A percentile compares a stretch with the other conserved stretches of the same genome.
Evolutionary conservation across 2,329 filamentous ascomycete genomes (phyloP).

Genomic region (Ophiostoma australiae): DNA sequence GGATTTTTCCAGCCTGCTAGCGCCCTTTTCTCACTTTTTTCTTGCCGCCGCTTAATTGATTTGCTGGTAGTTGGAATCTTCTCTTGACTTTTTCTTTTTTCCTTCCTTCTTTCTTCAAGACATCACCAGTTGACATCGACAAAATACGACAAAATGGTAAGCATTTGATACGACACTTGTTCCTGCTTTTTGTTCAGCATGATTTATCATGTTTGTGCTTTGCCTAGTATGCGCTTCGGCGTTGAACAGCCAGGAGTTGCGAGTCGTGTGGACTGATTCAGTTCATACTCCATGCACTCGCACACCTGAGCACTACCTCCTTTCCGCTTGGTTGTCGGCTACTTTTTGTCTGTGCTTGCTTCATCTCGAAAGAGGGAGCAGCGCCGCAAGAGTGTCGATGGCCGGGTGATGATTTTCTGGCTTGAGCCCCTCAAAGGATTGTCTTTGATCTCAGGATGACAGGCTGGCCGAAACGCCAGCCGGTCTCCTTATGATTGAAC

Average conservation of each 20-base stretch:
- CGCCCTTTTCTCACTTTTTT: conserved; percentile 16
- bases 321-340: conserved; percentile 23
- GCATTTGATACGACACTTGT: conserved; percentile 39
- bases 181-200: not conserved
- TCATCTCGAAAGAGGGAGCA: conserved; percentile 38
- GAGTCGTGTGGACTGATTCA: conserved; percentile 18
- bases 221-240: conserved; percentile 27
- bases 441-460: conserved; percentile 38
- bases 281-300: conserved; percentile 19
- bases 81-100: conserved; percentile 14
- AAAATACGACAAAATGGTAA: conserved; percentile 57
- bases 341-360: conserved; percentile 29
- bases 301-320: conserved; percentile 21
- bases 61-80: conserved; percentile 16
- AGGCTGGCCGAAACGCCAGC: conserved; percentile 42
- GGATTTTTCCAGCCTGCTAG: conserved; percentile 22
- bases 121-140: conserved; percentile 35
- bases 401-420: conserved; percentile 53
- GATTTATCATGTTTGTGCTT: conserved; percentile 21
- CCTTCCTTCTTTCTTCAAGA: conserved; percentile 30
- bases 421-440: conserved; percentile 50
- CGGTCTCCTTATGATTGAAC: conserved; percentile 19
- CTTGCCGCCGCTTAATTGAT: not conserved
- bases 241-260: conserved; percentile 26
- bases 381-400: not conserved